Evolutionary conservation across 495 filamentous ascomycete genomes (phyloP).

Genomic region (Hypoxylon fuscum): DNA sequence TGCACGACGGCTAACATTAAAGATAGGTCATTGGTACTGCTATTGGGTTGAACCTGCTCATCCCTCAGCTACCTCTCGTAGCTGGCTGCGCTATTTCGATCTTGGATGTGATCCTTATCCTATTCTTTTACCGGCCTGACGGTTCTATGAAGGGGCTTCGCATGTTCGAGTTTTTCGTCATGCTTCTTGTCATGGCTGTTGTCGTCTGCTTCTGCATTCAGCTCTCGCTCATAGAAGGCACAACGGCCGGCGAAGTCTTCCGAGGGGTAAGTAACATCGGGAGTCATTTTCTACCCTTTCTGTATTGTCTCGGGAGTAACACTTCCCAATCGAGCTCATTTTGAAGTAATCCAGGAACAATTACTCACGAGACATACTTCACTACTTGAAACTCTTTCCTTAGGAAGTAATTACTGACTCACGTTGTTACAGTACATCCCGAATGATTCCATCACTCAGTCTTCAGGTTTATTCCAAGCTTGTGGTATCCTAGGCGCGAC

Average conservation of each 20-base stretch:
- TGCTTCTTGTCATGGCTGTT: slow-evolving; percentile 80
- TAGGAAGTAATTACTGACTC: too few relatives aligned
- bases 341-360: too few relatives aligned
- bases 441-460: slow-evolving; percentile 74
- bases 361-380: too few relatives aligned
- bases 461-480: slow-evolving; percentile 78
- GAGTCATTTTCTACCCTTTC: too few relatives aligned
- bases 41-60: slow-evolving; percentile 86
- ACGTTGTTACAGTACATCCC: too few relatives aligned
- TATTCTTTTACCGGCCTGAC: slow-evolving; percentile 83
- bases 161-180: slow-evolving; percentile 83
- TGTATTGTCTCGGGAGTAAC: too few relatives aligned
- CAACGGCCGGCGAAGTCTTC: slow-evolving; percentile 79
- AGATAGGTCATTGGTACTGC: slow-evolving; percentile 85
- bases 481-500: slow-evolving; percentile 94
- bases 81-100: slow-evolving; percentile 89
- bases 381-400: too few relatives aligned
- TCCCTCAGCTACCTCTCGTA: slow-evolving; percentile 79
- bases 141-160: slow-evolving; percentile 78
- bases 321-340: too few relatives aligned
- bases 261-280: too few relatives aligned
- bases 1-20: slow-evolving; percentile 13
- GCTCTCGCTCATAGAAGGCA: slow-evolving; percentile 76
- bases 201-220: slow-evolving; percentile 93
- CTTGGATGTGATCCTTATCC: slow-evolving; percentile 82